Base-by-base conservation (phyloP, 2,329 filamentous ascomycete species). In the Coleophoma crateriformis region DNA sequence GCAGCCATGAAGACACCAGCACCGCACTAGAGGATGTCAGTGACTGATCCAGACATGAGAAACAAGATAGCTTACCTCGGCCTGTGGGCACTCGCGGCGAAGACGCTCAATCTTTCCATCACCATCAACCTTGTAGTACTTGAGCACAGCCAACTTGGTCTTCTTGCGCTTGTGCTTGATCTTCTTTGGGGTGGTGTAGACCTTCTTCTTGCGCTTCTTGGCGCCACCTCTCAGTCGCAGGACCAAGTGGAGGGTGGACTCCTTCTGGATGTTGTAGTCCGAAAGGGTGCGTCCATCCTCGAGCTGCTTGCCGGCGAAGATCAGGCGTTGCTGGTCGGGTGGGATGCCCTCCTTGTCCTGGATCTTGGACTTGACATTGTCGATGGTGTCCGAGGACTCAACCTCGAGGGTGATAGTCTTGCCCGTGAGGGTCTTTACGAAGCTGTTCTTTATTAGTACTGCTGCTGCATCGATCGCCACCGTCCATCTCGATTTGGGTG, bases 101-200 rank as follows among this genome's bases (percentile, higher is more conserved):
- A 99, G 87, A 71, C 94, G 94, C 88, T 99, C 94, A 68, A 99
- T 97, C 87, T 97, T 97, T 78, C 95, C 94, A 70, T 99, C 94
- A 67, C 88, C 90, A 76, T 97, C 94, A 68, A 99, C 94, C 89
- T 99, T 99, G 89, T 99, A 99, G 89, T 99, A 99, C 87, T 99
- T 99, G 76, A 99, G 91, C 66, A 99, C 92, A 69, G 94, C 94
- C 75, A 99, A 81, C 88, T 99, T 99, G 85, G 88, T 96, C 92
- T 99, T 99, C 90, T 97, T 99, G 82, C 90, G 88, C 91, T 99
- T 99, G 87, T 99, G 94, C 94, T 99, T 99, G 88, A 99, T 99
- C 90, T 99, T 99, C 91, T 99, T 99, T 75, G 94, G 94, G 70
- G 94, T 99, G 74, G 90, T 97, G 88, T 99, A 99, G 66, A 99